Evolutionary conservation across 148 eudicot species (phyloP).

Genomic region (Amaranthus palmeri): DNA sequence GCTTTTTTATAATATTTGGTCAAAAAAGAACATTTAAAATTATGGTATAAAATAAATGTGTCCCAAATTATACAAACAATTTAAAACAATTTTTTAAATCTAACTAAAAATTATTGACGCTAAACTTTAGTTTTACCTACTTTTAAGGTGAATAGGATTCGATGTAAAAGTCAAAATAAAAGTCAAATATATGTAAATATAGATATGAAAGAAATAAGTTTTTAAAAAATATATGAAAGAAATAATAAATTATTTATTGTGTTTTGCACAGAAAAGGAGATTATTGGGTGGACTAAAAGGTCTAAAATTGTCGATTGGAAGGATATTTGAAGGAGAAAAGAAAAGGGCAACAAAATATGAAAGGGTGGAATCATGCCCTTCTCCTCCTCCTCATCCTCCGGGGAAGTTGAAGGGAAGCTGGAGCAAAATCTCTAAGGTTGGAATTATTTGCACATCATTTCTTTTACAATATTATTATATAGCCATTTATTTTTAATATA

Average conservation of each 20-base stretch:
- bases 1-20: no score
- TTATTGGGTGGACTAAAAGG: slow-evolving; percentile 20
- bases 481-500: not conserved
- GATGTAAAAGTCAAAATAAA: no score
- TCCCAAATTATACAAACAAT: no score
- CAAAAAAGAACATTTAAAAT: no score
- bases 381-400: not conserved
- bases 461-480: not conserved
- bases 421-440: slow-evolving; percentile 23
- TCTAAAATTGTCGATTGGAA: slow-evolving; percentile 17
- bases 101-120: no score
- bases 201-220: not conserved
- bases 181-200: not conserved
- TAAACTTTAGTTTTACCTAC: no score
- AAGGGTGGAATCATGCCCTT: slow-evolving; percentile 18
- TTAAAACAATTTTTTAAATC: no score
- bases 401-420: slow-evolving; percentile 4
- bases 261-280: slow-evolving; percentile 32
- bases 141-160: no score
- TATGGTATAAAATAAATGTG: no score
- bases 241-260: not conserved
- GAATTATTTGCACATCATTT: not conserved
- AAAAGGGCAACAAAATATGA: slow-evolving; percentile 35
- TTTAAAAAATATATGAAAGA: not conserved
- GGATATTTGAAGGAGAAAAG: slow-evolving; percentile 19